These are phyloP conservation scores for Malus orientalis DNA, from an alignment of 306 rosid genomes.

Conservation along the genomic window DNA sequence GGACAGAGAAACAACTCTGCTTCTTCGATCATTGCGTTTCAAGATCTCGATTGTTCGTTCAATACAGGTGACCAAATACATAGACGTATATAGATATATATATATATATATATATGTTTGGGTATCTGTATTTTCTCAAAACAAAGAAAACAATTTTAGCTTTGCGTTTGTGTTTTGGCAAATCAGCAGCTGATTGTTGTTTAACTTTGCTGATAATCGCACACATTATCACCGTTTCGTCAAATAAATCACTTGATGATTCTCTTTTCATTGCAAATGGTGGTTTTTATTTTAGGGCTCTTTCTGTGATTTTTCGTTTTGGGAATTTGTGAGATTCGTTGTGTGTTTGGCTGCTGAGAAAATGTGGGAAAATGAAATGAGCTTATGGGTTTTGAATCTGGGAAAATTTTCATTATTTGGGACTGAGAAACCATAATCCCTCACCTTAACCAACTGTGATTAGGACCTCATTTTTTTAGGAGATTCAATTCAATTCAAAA, in stretches of 20 bases:
- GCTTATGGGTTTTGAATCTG: constrained; percentile 17
- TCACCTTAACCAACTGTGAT: background rate
- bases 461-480: background rate
- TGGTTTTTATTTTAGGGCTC: background rate
- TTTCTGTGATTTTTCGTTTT: background rate
- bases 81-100: no score
- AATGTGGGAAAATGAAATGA: constrained; percentile 5
- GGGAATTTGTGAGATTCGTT: constrained; percentile 2
- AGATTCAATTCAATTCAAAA: background rate
- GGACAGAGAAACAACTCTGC: constrained; percentile 7
- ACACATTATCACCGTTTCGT: constrained; percentile 16
- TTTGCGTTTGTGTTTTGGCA: constrained; percentile 9
- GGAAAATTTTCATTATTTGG: constrained; percentile 18
- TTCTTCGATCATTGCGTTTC: constrained; percentile 40
- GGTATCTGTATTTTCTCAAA: background rate
- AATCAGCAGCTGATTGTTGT: constrained; percentile 4
- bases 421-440: constrained; percentile 2
- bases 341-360: constrained; percentile 15
- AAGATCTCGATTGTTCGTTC: constrained; percentile 62
- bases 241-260: constrained; percentile 8
- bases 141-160: background rate
- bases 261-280: background rate
- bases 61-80: constrained; percentile 28
- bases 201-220: constrained; percentile 11
- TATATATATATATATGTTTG: background rate